Evolutionary conservation across 2,329 filamentous ascomycete genomes (phyloP), one percentile per base, ranked within the genome.

Genomic region (Monosporascus cannonballus): DNA sequence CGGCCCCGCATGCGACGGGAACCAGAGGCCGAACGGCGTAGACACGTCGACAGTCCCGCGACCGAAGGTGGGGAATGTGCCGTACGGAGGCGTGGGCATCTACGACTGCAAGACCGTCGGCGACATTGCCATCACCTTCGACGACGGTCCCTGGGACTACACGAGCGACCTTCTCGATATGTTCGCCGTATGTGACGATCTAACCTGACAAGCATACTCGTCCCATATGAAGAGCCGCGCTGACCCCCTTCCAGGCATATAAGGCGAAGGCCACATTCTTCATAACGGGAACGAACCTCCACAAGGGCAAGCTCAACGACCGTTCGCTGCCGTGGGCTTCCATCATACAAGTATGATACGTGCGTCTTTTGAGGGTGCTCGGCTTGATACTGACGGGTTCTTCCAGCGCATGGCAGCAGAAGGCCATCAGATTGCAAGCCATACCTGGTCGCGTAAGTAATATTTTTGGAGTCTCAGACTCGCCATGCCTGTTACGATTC

Each of bases 251-350:
- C 48, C 24, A 68, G 64, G 71, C 69, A 44, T 82, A 82, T 58
- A 68, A 75, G 52, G 81, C 78, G 7, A 83, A 80, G 55, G 83
- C 80, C 2, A 86, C 83, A 3, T 86, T 86, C 64, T 86, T 85
- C 66, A 73, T 85, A 51, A 79, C 74, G 20, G 77, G 77, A 15
- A 78, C 75, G 63, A 79, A 78, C 62, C 66, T 76, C 47, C 72
- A 71, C 58, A 80, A 79, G 62, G 76, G 77, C 24, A 59, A 71
- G 50, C 79, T 80, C 48, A 78, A 81, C 52, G 70, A 73, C 51
- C 63, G 69, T n/a, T 70, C 66, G 2, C 58, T 54, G 7, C 64
- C 65, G 22, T 67, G 65, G 65, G 57, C 56, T 25, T 56, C 60
- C 22, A 55, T 66, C 4, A 66, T 68, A 25, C 62, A 68, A 59